Conservation (phyloP, 257 asterid genomes). For the Solanum stenotomum region DNA sequence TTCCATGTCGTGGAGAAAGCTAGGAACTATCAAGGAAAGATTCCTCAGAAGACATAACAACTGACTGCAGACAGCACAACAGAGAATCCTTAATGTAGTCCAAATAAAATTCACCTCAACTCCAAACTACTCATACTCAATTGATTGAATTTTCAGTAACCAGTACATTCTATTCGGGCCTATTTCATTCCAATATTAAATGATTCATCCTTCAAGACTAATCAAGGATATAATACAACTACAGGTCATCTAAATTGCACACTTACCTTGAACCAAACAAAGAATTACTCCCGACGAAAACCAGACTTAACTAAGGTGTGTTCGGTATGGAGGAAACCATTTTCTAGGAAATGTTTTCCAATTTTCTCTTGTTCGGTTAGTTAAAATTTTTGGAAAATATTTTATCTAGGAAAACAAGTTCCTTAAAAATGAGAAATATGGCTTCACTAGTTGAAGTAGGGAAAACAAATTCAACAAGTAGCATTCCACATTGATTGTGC, state of each 20-base stretch:
- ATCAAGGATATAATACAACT: background rate
- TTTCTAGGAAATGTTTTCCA: background rate
- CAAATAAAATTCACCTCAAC: background rate
- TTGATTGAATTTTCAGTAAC: background rate
- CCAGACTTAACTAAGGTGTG: background rate
- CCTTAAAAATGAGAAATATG: background rate
- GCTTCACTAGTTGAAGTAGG: fast-evolving
- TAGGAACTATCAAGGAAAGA: background rate
- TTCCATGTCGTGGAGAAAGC: background rate
- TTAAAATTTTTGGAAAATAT: background rate
- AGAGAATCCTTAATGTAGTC: background rate
- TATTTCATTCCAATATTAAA: background rate
- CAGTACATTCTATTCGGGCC: background rate
- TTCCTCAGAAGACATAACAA: background rate
- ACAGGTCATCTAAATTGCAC: background rate
- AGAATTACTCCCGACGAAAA: background rate
- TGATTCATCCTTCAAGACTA: background rate
- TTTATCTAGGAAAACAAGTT: background rate
- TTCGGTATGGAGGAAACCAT: background rate
- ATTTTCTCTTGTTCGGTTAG: background rate
- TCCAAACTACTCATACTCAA: background rate
- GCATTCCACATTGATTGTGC: background rate
- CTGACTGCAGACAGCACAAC: background rate
- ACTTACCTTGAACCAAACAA: background rate
- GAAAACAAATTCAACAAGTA: background rate